Conservation (phyloP, 768 basidiomycete genomes). For the Agrocybe praecox region DNA sequence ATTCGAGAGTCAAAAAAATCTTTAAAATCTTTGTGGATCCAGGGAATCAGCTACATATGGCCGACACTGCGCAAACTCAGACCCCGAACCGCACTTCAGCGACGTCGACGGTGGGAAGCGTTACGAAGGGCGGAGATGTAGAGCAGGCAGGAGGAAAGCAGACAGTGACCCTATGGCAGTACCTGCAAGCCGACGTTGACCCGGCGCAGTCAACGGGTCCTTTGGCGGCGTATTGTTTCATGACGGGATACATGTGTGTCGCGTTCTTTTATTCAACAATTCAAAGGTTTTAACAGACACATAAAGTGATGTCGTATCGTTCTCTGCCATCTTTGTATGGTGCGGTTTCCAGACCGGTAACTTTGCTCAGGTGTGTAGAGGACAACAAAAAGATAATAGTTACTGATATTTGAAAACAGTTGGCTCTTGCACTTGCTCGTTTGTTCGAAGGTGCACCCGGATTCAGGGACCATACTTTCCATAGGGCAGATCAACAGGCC, state of each 20-base stretch:
- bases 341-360: conserved; percentile 87
- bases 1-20: no score
- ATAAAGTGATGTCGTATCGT: conserved; percentile 67
- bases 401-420: conserved; percentile 37
- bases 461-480: conserved; percentile 63
- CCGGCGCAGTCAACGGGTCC: conserved; percentile 51
- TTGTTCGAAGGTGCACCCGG: conserved; percentile 60
- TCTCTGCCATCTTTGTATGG: conserved; percentile 83
- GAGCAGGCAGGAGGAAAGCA: conserved; percentile 12
- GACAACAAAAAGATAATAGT: neutral
- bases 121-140: conserved; percentile 15
- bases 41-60: neutral
- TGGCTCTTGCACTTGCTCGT: conserved; percentile 79
- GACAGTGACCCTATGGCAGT: conserved; percentile 37
- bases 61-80: neutral
- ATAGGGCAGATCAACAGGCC: conserved; percentile 82
- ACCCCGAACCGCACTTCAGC: neutral
- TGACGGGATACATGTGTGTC: conserved; percentile 75
- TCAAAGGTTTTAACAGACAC: neutral
- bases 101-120: conserved; percentile 5
- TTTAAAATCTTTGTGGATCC: no score
- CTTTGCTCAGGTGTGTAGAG: conserved; percentile 56
- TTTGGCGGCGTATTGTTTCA: conserved; percentile 70
- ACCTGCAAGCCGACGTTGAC: conserved; percentile 52
- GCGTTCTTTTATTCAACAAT: no score